Evolutionary conservation across 2,329 filamentous ascomycete species (phyloP), one percentile per base, ranked within the genome.

Genomic region (Colletotrichum falcatum): DNA sequence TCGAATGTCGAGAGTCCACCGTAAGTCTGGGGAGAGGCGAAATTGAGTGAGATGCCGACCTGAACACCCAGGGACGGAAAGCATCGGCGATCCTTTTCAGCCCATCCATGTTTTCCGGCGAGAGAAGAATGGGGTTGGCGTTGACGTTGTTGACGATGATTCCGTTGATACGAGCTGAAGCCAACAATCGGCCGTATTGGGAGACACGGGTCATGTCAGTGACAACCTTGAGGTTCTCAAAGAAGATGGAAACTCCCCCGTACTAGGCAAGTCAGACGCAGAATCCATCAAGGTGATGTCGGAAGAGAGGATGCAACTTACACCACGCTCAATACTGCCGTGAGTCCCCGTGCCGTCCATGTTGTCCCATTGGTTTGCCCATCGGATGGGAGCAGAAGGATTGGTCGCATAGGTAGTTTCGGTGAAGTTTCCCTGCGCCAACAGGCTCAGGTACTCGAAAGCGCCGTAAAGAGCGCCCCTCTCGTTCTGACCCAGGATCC

Each of bases 311-410:
- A 48, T 14, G 46, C 16, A 33, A 48, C 64, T 59, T 63, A 71
- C 64, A 23, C 91, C 91, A 63, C 91, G 83, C 77, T 93, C 91
- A 54, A 93, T 89, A 49, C 85, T 89, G 16, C 90, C 79, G 35
- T 74, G 73, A 20, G 68, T 74, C 37, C 68, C 68, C 16, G 64
- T 65, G 51, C 66, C 86, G 68, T 91, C 86, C 77, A 93, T 81
- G 73, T 93, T 92, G 76, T 93, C 90, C 91, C 91, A 93, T 73
- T 93, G 87, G 75, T 93, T 93, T 0, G 89, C 86, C 91, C 91
- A 93, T 73, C 91, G 85, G 51, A 93, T 86, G 0, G 87, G 87
- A 0, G 87, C 88, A 66, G 85, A 83, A 0, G 90, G 90, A 72
- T 87, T 91, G 11, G 84, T 85, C 2, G 84, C 79, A 56, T 84